phyloP scores from a whole-genome alignment of 495 filamentous ascomycete species.

The Saxispiralis lemnorum region DNA sequence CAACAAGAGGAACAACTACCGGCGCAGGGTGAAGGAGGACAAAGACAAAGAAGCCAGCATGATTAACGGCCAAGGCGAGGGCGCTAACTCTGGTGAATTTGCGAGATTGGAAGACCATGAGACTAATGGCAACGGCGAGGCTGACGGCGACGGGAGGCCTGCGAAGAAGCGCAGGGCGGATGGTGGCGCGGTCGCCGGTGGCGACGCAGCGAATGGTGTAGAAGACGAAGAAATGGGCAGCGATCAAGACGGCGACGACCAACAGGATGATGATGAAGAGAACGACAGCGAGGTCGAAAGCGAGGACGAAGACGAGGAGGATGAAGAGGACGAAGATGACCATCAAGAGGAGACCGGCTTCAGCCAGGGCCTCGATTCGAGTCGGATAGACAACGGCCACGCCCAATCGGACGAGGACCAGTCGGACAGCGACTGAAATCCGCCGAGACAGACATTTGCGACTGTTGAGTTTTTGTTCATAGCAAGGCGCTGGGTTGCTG shows the following conservation, averaged over 20 bases:
- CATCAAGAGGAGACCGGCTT: conserved; percentile 15
- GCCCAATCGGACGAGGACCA: too few relatives aligned
- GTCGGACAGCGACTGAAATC: too few relatives aligned
- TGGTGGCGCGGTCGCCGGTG: conserved; percentile 14
- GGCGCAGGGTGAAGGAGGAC: conserved; percentile 35
- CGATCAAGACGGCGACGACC: conserved; percentile 35
- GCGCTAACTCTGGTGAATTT: conserved; percentile 16
- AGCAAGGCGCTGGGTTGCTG: too few relatives aligned
- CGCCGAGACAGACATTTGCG: too few relatives aligned
- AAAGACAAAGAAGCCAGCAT: conserved; percentile 23
- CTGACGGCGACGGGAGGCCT: conserved; percentile 11
- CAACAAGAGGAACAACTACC: conserved; percentile 43
- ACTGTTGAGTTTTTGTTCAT: too few relatives aligned
- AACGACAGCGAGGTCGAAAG: conserved; percentile 32
- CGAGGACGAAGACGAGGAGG: conserved; percentile 29
- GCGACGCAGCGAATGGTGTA: conserved; percentile 2
- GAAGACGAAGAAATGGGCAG: conserved; percentile 16
- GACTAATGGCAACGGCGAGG: conserved; percentile 2
- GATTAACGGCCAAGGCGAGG: not conserved
- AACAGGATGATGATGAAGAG: conserved; percentile 37
- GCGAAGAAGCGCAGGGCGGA: conserved; percentile 21
- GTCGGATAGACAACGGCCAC: too few relatives aligned
- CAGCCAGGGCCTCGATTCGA: too few relatives aligned
- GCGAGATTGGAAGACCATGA: conserved; percentile 1
- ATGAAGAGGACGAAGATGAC: conserved; percentile 24